Evolutionary conservation across 148 eudicot genomes (phyloP).

Genomic region (Silene conica): DNA sequence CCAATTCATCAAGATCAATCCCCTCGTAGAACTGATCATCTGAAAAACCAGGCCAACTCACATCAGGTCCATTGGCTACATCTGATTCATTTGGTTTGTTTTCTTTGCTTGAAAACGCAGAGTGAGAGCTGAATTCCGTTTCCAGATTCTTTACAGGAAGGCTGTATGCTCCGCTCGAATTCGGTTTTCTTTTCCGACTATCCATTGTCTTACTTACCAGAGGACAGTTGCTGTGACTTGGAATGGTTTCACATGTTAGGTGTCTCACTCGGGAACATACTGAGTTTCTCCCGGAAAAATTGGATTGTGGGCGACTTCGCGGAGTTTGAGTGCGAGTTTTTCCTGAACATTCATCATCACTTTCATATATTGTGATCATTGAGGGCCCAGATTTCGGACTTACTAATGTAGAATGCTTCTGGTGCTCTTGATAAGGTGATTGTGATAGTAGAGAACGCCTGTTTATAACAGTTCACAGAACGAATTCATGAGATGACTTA

Average conservation of each 20-base stretch:
- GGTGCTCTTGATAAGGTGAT: conserved; percentile 53
- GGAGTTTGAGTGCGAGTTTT: conserved; percentile 31
- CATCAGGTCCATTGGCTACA: conserved; percentile 27
- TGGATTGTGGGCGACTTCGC: conserved; percentile 28
- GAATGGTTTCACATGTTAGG: conserved; percentile 27
- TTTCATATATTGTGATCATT: conserved; percentile 27
- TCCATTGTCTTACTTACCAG: conserved; percentile 21
- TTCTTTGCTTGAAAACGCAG: conserved; percentile 31
- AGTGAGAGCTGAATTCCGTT: conserved; percentile 36
- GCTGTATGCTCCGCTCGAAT: conserved; percentile 25
- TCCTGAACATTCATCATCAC: conserved; percentile 38
- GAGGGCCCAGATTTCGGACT: conserved; percentile 46
- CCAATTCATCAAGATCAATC: conserved; percentile 83
- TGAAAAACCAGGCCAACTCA: conserved; percentile 29
- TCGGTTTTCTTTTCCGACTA: conserved; percentile 48
- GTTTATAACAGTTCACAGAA: conserved; percentile 18
- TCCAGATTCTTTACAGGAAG: conserved; percentile 58
- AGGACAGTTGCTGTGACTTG: conserved; percentile 28
- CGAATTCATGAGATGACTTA: conserved; percentile 6
- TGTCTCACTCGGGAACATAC: conserved; percentile 24
- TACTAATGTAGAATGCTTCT: conserved; percentile 21
- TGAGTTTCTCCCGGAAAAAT: conserved; percentile 32
- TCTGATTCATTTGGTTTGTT: conserved; percentile 1
- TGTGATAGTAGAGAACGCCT: conserved; percentile 94
- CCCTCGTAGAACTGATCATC: conserved; percentile 76